Evolutionary conservation across 2,329 filamentous ascomycete species (phyloP).

Genomic region (Exophiala oligosperma): DNA sequence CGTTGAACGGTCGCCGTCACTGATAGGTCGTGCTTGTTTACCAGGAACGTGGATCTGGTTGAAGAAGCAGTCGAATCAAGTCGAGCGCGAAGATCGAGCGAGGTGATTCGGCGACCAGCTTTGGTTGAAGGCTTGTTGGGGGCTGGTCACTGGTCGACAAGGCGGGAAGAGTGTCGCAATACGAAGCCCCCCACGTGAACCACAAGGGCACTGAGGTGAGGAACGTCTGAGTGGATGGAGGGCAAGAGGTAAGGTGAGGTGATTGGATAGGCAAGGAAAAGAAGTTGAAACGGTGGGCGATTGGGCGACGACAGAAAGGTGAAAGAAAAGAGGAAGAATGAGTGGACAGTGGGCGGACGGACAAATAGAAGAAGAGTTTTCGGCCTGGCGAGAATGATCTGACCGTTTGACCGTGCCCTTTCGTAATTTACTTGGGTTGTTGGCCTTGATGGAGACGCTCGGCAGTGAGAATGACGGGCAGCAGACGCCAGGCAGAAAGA

Average conservation of each 20-base stretch:
- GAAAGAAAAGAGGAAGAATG: constrained; percentile 12
- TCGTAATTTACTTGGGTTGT: too few species aligned
- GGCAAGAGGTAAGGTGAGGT: constrained; percentile 9
- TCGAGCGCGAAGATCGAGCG: constrained; percentile 4
- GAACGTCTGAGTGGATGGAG: constrained; percentile 13
- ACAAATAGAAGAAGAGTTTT: constrained; percentile 3
- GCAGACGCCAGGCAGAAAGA: neutral
- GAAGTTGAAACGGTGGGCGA: constrained; percentile 24
- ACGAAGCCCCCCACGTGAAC: constrained; percentile 17
- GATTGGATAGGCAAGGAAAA: constrained; percentile 22
- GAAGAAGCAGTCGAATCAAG: constrained; percentile 24
- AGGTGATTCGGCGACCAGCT: constrained; percentile 17
- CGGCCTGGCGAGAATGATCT: neutral
- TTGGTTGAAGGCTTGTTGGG: constrained; percentile 10
- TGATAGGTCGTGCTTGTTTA: constrained; percentile 25
- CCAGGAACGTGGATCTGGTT: constrained; percentile 21
- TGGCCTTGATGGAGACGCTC: too few species aligned
- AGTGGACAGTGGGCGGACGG: constrained; percentile 10
- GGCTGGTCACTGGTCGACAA: neutral
- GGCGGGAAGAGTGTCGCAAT: neutral
- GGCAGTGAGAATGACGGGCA: neutral
- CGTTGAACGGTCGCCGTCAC: constrained; percentile 4
- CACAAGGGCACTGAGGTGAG: neutral
- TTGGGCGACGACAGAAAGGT: constrained; percentile 23
- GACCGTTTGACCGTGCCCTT: neutral